Evolutionary conservation across 1,139 yeast species (phyloP), one percentile per base, ranked within the genome.

Genomic region (Suhomyces panamericanus): DNA sequence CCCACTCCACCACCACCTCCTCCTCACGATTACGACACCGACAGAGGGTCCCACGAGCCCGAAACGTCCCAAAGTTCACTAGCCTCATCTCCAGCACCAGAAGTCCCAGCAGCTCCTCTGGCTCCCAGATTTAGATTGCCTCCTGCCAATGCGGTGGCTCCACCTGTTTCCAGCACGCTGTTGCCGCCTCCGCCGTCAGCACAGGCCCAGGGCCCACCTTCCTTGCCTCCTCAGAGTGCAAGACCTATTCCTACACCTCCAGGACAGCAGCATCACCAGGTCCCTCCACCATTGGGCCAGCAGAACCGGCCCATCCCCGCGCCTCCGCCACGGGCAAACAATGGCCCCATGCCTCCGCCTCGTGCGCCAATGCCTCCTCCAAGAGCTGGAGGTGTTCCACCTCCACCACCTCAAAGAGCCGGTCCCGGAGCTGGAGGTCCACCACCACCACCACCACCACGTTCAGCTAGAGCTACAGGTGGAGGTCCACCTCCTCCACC

Each of bases 71-170:
- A 20, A 20, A 20, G 24, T 12, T 52, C 59, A 14, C 30, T 57
- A 12, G 31, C 59, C 20, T 45, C 53, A 6, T 14, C 50, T 9
- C 47, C 55, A 15, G 50, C 51, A 30, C 49, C 56, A 11, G 46
- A 56, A 20, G 52, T 56, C 1, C 49, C 54, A 10, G 43, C 55
- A 6, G 46, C 57, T 16, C 55, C 53, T 4, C 35, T 37, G 17
- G 44, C 48, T 16, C 52, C 54, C 1, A 42, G 47, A 26, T 63
- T 63, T 53, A 56, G 62, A 41, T 57, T 64, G 12, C 73, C 73
- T 17, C 72, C 73, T 4, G 49, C 61, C 17, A 54, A 54, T 44
- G 58, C 63, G 2, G 60, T 63, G 8, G 63, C 63, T 8, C 64
- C 57, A 5, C 54, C 54, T 2, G 52, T 48, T 3, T 34, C 44